A percentile compares a stretch with the other conserved stretches of the same genome.
phyloP scores from a whole-genome alignment of 2,329 filamentous ascomycete species.

The Apiospora hydei region DNA sequence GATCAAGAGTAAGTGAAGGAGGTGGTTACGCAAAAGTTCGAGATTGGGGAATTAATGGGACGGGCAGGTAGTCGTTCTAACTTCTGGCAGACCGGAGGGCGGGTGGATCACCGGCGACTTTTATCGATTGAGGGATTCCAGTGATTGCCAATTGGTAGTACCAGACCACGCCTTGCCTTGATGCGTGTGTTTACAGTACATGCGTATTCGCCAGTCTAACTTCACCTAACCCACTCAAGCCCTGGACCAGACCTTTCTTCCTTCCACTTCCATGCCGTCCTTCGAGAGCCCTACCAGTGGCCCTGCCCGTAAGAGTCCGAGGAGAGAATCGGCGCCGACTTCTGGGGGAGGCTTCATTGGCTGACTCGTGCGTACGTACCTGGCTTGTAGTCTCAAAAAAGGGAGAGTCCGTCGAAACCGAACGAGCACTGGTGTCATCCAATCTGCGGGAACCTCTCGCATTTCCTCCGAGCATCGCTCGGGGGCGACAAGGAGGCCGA shows the following conservation, averaged over 20 bases:
- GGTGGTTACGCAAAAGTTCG: not conserved
- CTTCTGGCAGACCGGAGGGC: not conserved
- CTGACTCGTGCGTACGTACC: slow-evolving; percentile 18
- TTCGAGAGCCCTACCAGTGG: not conserved
- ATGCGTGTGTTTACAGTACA: not conserved
- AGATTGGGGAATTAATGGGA: slow-evolving; percentile 3
- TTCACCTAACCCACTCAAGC: not conserved
- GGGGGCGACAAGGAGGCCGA: not conserved
- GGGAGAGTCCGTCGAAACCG: slow-evolving; percentile 5
- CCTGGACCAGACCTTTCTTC: not conserved
- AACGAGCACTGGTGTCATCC: slow-evolving; percentile 2
- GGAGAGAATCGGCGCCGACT: slow-evolving; percentile 18
- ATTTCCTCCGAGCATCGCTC: slow-evolving; percentile 8
- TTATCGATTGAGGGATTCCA: not conserved
- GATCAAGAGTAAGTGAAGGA: not conserved
- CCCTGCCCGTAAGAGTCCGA: not conserved
- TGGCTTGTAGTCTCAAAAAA: not conserved
- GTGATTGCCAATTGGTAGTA: not conserved
- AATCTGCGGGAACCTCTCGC: not conserved
- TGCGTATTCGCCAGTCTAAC: not conserved
- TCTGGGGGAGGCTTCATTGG: slow-evolving; percentile 10
- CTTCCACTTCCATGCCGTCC: slow-evolving; percentile 3
- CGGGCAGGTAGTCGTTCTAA: slow-evolving; percentile 1
- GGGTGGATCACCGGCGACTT: slow-evolving; percentile 1
- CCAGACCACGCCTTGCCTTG: not conserved